Conservation (phyloP, 257 asterid species). For the Solanum habrochaites region DNA sequence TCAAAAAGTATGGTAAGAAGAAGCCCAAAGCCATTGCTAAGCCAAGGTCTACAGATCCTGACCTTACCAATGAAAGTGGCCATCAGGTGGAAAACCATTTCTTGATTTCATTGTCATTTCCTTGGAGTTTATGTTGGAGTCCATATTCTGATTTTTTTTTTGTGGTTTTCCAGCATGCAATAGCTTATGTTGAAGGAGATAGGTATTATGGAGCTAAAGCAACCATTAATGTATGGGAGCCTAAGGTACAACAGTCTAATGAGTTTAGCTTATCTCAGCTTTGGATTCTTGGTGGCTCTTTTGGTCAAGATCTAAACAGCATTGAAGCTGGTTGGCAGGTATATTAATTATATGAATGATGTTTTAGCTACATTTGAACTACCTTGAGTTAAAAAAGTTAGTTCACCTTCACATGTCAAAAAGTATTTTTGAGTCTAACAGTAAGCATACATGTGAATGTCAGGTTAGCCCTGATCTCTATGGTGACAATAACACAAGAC, state of each 20-base stretch:
- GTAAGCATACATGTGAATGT: slow-evolving; percentile 8
- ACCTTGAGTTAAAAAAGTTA: neutral
- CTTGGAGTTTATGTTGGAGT: neutral
- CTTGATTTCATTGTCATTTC: neutral
- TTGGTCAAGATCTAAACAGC: slow-evolving; percentile 85
- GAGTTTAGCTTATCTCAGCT: slow-evolving; percentile 85
- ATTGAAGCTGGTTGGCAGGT: slow-evolving; percentile 98
- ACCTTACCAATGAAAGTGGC: slow-evolving; percentile 59
- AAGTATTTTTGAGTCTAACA: neutral
- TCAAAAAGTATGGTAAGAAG: slow-evolving; percentile 68
- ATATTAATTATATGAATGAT: neutral
- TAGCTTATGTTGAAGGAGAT: slow-evolving; percentile 78
- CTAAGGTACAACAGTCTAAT: slow-evolving; percentile 66
- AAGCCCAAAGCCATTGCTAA: slow-evolving; percentile 44
- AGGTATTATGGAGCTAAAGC: slow-evolving; percentile 74
- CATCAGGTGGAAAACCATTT: slow-evolving; percentile 47
- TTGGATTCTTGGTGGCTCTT: slow-evolving; percentile 82
- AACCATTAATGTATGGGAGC: slow-evolving; percentile 83
- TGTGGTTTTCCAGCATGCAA: slow-evolving; percentile 51
- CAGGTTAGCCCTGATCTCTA: slow-evolving; percentile 57
- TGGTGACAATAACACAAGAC: slow-evolving; percentile 14
- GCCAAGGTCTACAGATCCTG: slow-evolving; percentile 73
- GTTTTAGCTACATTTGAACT: neutral
- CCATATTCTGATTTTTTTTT: neutral
- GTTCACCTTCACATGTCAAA: neutral